Percentiles rank a stretch among this genome's conserved stretches.
These are phyloP conservation scores for Cadophora malorum DNA, from an alignment of 2,329 filamentous ascomycete genomes.

Conservation along the genomic window DNA sequence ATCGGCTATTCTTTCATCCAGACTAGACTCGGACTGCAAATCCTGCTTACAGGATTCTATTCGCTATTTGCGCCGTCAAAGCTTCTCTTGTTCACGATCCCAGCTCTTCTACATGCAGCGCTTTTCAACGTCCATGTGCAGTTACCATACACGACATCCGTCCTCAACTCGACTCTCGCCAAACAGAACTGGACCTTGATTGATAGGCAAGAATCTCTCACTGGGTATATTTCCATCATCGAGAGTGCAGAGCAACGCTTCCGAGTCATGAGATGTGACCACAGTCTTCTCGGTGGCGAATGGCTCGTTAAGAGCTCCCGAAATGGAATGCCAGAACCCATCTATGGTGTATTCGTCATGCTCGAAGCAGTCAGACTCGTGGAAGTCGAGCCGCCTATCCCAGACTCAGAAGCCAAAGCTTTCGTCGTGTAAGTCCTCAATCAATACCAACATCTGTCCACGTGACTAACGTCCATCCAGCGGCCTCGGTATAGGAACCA, in stretches of 20 bases:
- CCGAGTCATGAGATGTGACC: slow-evolving; percentile 88
- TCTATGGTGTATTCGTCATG: slow-evolving; percentile 96
- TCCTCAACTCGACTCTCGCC: slow-evolving; percentile 70
- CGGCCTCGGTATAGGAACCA: slow-evolving; percentile 91
- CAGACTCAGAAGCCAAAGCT: slow-evolving; percentile 75
- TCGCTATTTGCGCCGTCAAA: slow-evolving; percentile 72
- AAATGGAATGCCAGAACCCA: slow-evolving; percentile 83
- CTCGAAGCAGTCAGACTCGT: slow-evolving; percentile 89
- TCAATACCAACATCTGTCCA: not conserved
- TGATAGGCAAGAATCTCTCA: slow-evolving; percentile 83
- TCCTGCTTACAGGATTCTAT: slow-evolving; percentile 70
- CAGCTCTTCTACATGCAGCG: slow-evolving; percentile 74
- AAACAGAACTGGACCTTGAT: slow-evolving; percentile 75
- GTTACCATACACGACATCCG: slow-evolving; percentile 62
- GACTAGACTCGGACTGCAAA: slow-evolving; percentile 75
- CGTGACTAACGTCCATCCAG: slow-evolving; percentile 51
- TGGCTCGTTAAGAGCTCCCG: slow-evolving; percentile 71
- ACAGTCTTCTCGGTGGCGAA: slow-evolving; percentile 91
- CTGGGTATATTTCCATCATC: slow-evolving; percentile 90
- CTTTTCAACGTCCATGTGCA: slow-evolving; percentile 77
- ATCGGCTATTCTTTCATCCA: slow-evolving; percentile 69
- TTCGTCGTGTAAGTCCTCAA: slow-evolving; percentile 76
- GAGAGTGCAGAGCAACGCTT: slow-evolving; percentile 76
- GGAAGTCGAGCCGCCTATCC: slow-evolving; percentile 59
- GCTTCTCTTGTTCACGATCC: slow-evolving; percentile 69